Evolutionary conservation across 2,329 filamentous ascomycete genomes (phyloP).

Genomic region (Nakataea oryzae): DNA sequence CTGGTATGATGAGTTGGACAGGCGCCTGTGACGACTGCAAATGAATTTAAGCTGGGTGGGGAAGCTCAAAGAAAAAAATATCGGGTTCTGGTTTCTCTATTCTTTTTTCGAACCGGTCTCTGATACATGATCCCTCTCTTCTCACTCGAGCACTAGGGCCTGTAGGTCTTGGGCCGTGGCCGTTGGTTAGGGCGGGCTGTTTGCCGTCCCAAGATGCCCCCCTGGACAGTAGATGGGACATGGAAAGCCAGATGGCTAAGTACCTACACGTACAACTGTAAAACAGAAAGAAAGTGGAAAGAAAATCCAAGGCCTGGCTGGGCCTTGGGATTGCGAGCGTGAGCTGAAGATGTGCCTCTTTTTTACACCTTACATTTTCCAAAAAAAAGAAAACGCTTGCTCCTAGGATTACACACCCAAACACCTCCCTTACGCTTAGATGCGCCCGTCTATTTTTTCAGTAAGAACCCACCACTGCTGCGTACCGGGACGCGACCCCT

Average conservation of each 20-base stretch:
- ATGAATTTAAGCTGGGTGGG: background rate
- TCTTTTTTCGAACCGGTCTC: background rate
- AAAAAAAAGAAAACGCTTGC: background rate
- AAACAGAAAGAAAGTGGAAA: background rate
- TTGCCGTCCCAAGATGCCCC: background rate
- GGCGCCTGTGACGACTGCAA: background rate
- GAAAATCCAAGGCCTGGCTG: too few species aligned
- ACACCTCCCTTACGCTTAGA: background rate
- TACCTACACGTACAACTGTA: too few species aligned
- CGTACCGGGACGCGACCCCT: conserved; percentile 27
- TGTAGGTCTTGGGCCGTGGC: too few species aligned
- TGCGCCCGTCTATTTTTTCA: conserved; percentile 16
- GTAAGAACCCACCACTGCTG: conserved; percentile 34
- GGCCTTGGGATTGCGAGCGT: background rate
- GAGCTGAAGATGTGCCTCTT: too few species aligned
- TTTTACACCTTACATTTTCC: background rate
- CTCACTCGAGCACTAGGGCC: background rate
- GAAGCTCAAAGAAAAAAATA: background rate
- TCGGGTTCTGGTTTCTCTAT: background rate
- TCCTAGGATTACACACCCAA: background rate
- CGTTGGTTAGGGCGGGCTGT: background rate
- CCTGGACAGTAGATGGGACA: background rate
- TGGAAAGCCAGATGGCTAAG: background rate
- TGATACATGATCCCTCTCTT: background rate
- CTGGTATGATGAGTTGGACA: background rate